phyloP scores from a whole-genome alignment of 2,329 filamentous ascomycete genomes.

The Aspergillus sp. region DNA sequence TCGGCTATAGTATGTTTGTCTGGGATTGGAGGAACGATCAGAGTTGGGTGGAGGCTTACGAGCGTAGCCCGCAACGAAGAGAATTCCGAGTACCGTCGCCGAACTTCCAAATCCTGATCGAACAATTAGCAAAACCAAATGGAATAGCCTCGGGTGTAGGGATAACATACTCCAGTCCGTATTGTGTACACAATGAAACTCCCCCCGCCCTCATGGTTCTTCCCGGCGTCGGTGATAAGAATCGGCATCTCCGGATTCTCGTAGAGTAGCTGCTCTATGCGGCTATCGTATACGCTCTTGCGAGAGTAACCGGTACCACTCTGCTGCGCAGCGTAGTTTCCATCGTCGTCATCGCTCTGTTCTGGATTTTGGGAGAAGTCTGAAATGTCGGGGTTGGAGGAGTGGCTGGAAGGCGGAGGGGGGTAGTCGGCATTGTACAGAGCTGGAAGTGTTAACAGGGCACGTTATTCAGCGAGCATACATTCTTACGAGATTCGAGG shows the following conservation, averaged over 20 bases:
- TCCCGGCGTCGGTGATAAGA: conserved; percentile 89
- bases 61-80: conserved; percentile 85
- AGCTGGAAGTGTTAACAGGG: conserved; percentile 29
- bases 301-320: conserved; percentile 51
- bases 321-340: conserved; percentile 52
- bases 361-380: conserved; percentile 55
- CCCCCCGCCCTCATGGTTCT: conserved; percentile 87
- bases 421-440: conserved; percentile 62
- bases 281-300: conserved; percentile 87
- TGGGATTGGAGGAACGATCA: conserved; percentile 94
- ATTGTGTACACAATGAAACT: conserved; percentile 98
- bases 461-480: background rate
- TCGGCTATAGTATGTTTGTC: conserved; percentile 99
- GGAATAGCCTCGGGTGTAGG: too few relatives aligned
- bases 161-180: conserved; percentile 72
- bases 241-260: conserved; percentile 90
- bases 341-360: conserved; percentile 61
- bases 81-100: conserved; percentile 94
- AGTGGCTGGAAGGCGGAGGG: conserved; percentile 70
- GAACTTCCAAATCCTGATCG: conserved; percentile 84
- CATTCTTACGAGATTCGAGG: conserved; percentile 53
- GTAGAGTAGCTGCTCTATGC: conserved; percentile 95
- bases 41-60: conserved; percentile 86
- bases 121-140: background rate
- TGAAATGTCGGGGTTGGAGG: conserved; percentile 66